A percentile compares a stretch with the other conserved stretches of the same genome.
Conservation (phyloP, 2,329 filamentous ascomycete species). For the Didymella segeticola region DNA sequence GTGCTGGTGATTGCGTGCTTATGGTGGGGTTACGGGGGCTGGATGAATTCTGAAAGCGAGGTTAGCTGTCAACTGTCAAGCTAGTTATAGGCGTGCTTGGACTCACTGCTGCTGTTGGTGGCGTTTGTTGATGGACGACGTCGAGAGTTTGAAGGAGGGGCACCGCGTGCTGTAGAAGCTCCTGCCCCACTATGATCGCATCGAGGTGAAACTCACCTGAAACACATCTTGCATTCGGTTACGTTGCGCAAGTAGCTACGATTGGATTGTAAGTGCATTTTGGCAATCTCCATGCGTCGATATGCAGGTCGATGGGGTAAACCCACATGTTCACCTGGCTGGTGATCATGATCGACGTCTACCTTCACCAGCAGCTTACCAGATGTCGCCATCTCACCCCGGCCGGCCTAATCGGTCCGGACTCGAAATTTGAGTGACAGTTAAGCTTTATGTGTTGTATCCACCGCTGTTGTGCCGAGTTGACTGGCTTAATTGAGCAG, state of each 20-base stretch:
- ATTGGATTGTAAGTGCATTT: slow-evolving; percentile 7
- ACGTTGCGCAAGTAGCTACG: not conserved
- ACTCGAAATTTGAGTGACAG: no score
- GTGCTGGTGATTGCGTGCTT: not conserved
- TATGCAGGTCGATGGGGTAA: not conserved
- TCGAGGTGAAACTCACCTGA: slow-evolving; percentile 17
- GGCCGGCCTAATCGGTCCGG: no score
- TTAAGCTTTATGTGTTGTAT: no score
- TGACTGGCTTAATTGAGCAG: no score
- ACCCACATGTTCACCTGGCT: slow-evolving; percentile 1
- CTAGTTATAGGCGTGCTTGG: slow-evolving; percentile 4
- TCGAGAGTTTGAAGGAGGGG: slow-evolving; percentile 28
- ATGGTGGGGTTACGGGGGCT: not conserved
- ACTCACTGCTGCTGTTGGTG: slow-evolving; percentile 16
- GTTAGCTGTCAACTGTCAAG: slow-evolving; percentile 1
- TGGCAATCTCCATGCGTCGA: not conserved
- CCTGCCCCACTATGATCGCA: slow-evolving; percentile 31
- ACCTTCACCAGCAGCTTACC: not conserved
- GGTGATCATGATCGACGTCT: slow-evolving; percentile 7
- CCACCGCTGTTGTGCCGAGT: no score
- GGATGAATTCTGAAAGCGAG: not conserved
- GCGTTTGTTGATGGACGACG: slow-evolving; percentile 23
- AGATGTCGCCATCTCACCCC: no score
- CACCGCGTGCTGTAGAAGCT: slow-evolving; percentile 18
- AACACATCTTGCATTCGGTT: slow-evolving; percentile 14